A percentile compares a stretch with the other conserved stretches of the same genome.
Conservation (phyloP, 768 basidiomycete genomes). For the Mycena sanguinolenta region DNA sequence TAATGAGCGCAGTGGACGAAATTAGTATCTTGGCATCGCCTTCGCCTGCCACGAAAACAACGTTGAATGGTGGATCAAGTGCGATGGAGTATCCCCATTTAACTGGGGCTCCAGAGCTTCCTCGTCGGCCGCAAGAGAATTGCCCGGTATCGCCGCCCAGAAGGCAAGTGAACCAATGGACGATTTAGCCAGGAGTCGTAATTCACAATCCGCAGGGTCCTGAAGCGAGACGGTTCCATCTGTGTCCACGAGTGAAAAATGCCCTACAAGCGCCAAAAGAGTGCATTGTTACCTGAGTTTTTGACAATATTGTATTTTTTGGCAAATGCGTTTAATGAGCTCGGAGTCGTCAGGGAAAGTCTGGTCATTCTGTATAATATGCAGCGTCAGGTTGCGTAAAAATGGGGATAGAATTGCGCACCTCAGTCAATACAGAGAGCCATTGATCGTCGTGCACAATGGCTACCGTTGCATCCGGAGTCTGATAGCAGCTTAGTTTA, state of each 20-base stretch:
- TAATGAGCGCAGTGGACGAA: too few species aligned
- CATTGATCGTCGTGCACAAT: slow-evolving; percentile 12
- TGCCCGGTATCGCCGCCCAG: too few species aligned
- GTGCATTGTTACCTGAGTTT: background rate
- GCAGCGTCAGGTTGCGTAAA: background rate
- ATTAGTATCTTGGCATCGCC: too few species aligned
- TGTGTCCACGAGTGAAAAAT: background rate
- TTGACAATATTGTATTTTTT: background rate
- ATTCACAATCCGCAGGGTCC: too few species aligned
- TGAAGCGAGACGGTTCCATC: background rate
- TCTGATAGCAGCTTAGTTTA: background rate
- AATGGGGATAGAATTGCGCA: background rate
- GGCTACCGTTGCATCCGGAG: background rate
- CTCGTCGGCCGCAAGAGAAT: too few species aligned
- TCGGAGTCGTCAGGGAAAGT: slow-evolving; percentile 6
- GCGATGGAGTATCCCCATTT: too few species aligned
- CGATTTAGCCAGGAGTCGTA: too few species aligned
- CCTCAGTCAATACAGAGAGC: slow-evolving; percentile 5
- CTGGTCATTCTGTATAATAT: background rate
- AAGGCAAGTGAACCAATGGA: too few species aligned
- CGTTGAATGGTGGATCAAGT: too few species aligned
- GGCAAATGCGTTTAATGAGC: slow-evolving; percentile 10
- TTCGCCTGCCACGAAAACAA: too few species aligned
- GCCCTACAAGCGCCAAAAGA: background rate
- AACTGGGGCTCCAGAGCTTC: too few species aligned